A percentile compares a stretch with the other conserved stretches of the same genome.
Evolutionary conservation across 2,329 filamentous ascomycete species (phyloP).

Genomic region (Lachnellula occidentalis): DNA sequence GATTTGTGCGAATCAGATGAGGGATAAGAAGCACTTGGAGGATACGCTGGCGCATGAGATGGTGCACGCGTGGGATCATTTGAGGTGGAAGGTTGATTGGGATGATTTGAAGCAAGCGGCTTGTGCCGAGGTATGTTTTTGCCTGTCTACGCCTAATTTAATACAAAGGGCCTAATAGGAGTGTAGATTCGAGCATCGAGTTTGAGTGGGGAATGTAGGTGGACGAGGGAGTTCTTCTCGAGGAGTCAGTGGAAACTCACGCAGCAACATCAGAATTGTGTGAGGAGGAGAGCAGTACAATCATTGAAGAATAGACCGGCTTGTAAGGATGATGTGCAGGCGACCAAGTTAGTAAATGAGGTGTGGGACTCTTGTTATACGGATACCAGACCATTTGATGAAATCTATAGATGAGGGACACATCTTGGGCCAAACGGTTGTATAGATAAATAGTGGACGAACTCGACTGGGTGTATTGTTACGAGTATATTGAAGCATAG

Average conservation of each 20-base stretch:
- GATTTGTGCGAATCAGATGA: conserved; percentile 87
- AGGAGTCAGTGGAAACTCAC: conserved; percentile 83
- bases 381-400: conserved; percentile 93
- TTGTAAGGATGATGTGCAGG: conserved; percentile 82
- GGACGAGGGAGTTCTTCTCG: conserved; percentile 78
- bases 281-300: conserved; percentile 71
- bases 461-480: conserved; percentile 5
- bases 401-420: conserved; percentile 71
- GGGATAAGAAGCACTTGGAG: conserved; percentile 75
- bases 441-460: conserved; percentile 12
- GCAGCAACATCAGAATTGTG: conserved; percentile 90
- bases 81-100: conserved; percentile 87
- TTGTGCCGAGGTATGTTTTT: conserved; percentile 72
- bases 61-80: conserved; percentile 93
- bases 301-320: conserved; percentile 73
- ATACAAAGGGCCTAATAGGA: conserved; percentile 14
- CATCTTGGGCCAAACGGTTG: conserved; percentile 17
- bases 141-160: not conserved
- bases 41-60: conserved; percentile 96
- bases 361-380: conserved; percentile 98
- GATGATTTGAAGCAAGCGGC: conserved; percentile 80
- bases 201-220: conserved; percentile 89
- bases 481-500: conserved; percentile 27
- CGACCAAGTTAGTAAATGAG: conserved; percentile 83
- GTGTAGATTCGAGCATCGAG: conserved; percentile 82